These are phyloP conservation scores for Pythium phragmitis DNA, from an alignment of 352 stramenopile genomes.

Conservation along the genomic window DNA sequence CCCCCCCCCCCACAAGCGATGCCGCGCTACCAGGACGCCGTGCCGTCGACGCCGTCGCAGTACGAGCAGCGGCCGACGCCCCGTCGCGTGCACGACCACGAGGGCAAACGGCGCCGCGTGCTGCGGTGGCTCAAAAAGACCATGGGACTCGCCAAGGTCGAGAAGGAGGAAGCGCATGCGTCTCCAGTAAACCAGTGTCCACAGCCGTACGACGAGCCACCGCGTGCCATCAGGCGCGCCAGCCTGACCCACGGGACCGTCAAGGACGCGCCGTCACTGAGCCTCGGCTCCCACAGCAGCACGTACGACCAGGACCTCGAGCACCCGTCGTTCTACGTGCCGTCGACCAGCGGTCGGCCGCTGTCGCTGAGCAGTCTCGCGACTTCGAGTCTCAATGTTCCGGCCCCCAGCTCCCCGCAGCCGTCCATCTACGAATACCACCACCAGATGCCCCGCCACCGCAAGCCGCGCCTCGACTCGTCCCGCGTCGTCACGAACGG, in stretches of 20 bases:
- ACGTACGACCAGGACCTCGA: slow-evolving; percentile 8
- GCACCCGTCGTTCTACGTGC: not conserved
- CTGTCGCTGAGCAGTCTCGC: slow-evolving; percentile 1
- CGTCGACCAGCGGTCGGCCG: not conserved
- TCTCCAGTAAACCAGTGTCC: not conserved
- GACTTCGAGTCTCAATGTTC: not conserved
- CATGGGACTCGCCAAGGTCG: slow-evolving; percentile 29
- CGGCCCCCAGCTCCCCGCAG: not conserved
- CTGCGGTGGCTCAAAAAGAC: slow-evolving; percentile 63
- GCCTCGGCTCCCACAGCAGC: slow-evolving; percentile 5
- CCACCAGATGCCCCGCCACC: slow-evolving; percentile 19
- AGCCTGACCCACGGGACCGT: not conserved
- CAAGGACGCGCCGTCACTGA: slow-evolving; percentile 8
- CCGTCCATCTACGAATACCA: slow-evolving; percentile 28
- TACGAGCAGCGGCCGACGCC: slow-evolving; percentile 42
- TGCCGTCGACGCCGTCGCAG: slow-evolving; percentile 16
- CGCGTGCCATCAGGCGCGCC: not conserved
- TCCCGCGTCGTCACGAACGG: not conserved
- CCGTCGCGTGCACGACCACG: slow-evolving; percentile 32
- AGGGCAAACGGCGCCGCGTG: slow-evolving; percentile 56
- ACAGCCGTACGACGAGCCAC: not conserved
- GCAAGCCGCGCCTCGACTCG: not conserved
- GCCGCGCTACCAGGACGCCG: not conserved
- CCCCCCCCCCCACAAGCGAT: too few relatives aligned
- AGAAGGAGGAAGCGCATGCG: slow-evolving; percentile 15